Evolutionary conservation across 345 rosid species (phyloP).

Genomic region (Syzygium aqueum): DNA sequence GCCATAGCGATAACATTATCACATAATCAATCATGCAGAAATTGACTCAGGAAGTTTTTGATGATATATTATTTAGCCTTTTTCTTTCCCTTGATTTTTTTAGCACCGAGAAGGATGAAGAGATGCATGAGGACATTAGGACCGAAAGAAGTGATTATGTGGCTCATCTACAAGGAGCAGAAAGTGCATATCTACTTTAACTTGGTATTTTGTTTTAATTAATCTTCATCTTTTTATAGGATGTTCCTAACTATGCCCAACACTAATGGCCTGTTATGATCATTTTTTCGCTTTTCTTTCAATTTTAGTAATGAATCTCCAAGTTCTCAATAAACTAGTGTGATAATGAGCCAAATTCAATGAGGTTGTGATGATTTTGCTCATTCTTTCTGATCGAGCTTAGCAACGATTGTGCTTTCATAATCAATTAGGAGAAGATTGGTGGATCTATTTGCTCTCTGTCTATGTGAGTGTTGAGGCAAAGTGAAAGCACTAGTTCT

Average conservation of each 20-base stretch:
- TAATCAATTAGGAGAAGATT: too few species aligned
- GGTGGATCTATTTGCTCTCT: not conserved
- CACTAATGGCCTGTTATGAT: not conserved
- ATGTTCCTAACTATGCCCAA: not conserved
- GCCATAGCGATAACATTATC: not conserved
- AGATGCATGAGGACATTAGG: too few species aligned
- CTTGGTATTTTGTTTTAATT: not conserved
- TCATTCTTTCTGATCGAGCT: too few species aligned
- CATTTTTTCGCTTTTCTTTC: not conserved
- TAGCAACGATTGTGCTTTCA: too few species aligned
- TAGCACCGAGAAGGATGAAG: too few species aligned
- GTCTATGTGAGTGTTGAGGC: fast-evolving
- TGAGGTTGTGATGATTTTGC: not conserved
- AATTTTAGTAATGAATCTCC: not conserved
- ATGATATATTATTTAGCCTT: not conserved
- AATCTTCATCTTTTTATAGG: not conserved
- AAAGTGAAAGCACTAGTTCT: not conserved
- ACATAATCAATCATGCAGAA: not conserved
- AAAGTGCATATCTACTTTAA: not conserved
- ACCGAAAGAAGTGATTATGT: too few species aligned
- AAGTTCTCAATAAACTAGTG: not conserved
- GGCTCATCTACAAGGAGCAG: not conserved
- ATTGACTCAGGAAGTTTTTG: not conserved
- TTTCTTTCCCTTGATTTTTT: not conserved
- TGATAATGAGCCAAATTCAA: not conserved